These are phyloP conservation scores for Panellus pusillus DNA, from an alignment of 768 basidiomycete genomes.

Conservation along the genomic window DNA sequence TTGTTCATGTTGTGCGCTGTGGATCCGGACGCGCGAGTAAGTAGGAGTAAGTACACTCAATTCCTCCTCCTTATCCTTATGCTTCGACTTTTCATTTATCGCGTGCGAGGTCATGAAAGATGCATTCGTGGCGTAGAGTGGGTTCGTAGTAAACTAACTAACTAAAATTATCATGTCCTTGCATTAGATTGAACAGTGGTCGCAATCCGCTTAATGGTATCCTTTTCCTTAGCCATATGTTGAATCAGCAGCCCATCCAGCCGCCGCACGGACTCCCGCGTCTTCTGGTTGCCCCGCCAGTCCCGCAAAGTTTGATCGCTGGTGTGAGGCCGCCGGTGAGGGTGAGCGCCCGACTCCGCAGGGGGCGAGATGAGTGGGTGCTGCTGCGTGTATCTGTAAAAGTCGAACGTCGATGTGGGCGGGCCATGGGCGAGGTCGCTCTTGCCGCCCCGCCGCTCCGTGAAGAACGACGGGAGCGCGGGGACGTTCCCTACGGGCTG, in stretches of 20 bases:
- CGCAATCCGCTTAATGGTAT: conserved; percentile 77
- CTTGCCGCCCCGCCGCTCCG: conserved; percentile 41
- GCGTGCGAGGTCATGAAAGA: too few species aligned
- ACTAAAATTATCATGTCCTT: conserved; percentile 5
- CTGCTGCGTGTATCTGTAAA: conserved; percentile 46
- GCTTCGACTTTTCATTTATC: too few species aligned
- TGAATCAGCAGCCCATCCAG: conserved; percentile 79
- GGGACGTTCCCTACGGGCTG: conserved; percentile 57
- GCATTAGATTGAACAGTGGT: conserved; percentile 29
- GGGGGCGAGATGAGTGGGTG: conserved; percentile 28
- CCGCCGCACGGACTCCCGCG: conserved; percentile 60
- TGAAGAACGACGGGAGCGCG: conserved; percentile 44
- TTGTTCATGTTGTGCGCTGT: too few species aligned
- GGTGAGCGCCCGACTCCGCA: conserved; percentile 8
- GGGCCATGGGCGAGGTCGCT: conserved; percentile 37
- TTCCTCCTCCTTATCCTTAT: too few species aligned
- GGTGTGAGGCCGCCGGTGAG: conserved; percentile 28
- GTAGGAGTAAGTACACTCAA: too few species aligned
- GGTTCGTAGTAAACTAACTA: not conserved
- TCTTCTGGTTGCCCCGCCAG: conserved; percentile 38
- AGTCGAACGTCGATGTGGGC: conserved; percentile 44
- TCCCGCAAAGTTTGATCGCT: conserved; percentile 30
- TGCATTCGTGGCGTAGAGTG: not conserved
- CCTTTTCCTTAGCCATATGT: conserved; percentile 83
- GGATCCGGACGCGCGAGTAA: too few species aligned